Percentiles rank a stretch among this genome's conserved stretches.
Evolutionary conservation across 768 basidiomycete species (phyloP).

Genomic region (Multifurca ochricompacta): DNA sequence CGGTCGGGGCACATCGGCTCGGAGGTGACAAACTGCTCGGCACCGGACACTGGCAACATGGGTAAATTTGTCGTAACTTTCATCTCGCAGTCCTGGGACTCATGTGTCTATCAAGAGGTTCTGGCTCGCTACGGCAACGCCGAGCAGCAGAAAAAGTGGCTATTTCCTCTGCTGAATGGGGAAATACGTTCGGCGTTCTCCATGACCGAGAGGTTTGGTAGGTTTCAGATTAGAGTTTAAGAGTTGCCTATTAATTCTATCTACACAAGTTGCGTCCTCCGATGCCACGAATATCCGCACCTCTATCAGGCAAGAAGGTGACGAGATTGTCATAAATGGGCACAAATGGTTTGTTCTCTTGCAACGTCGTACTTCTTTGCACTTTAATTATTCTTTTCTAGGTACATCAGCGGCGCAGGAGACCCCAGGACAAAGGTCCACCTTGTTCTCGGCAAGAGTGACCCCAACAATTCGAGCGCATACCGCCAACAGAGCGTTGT

Average conservation of each 20-base stretch:
- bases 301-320: constrained; percentile 72
- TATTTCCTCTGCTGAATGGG: constrained; percentile 80
- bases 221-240: constrained; percentile 19
- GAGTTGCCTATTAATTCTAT: constrained; percentile 9
- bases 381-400: constrained; percentile 25
- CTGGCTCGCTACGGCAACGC: constrained; percentile 89
- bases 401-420: constrained; percentile 97
- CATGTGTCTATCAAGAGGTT: constrained; percentile 58
- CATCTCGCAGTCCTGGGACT: not conserved
- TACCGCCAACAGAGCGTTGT: constrained; percentile 92
- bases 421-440: constrained; percentile 87
- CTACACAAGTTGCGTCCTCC: constrained; percentile 68
- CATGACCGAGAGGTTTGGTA: constrained; percentile 94
- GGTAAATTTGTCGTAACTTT: constrained; percentile 39
- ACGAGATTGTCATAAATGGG: constrained; percentile 88
- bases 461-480: constrained; percentile 66
- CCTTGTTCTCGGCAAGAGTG: constrained; percentile 92
- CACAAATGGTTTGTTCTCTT: constrained; percentile 74
- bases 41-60: constrained; percentile 98
- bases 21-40: constrained; percentile 87
- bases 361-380: not conserved
- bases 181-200: constrained; percentile 92
- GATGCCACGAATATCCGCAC: constrained; percentile 95
- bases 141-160: constrained; percentile 87
- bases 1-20: constrained; percentile 75